A percentile compares a stretch with the other conserved stretches of the same genome.
Evolutionary conservation across 768 basidiomycete genomes (phyloP).

Genomic region (Termitomyces sp.): DNA sequence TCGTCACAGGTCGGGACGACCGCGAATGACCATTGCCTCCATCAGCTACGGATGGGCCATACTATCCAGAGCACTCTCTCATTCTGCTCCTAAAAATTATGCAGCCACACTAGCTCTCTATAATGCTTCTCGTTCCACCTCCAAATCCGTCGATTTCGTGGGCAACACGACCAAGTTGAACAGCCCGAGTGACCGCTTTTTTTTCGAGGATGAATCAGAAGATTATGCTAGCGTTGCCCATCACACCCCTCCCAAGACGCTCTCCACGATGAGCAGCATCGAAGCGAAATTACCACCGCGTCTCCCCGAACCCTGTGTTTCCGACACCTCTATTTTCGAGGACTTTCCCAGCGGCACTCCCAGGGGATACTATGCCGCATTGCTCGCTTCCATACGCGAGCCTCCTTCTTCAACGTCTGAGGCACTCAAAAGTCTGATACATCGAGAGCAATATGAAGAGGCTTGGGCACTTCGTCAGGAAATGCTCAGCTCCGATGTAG

Average conservation of each 20-base stretch:
- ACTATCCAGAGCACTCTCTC: slow-evolving; percentile 9
- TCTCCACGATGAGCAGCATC: slow-evolving; percentile 23
- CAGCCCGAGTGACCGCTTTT: background rate
- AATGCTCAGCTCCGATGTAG: slow-evolving; percentile 23
- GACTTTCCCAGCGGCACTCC: slow-evolving; percentile 21
- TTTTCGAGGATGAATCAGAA: slow-evolving; percentile 29
- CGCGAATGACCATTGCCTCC: slow-evolving; percentile 32
- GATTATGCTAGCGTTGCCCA: slow-evolving; percentile 23
- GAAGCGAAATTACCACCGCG: slow-evolving; percentile 24
- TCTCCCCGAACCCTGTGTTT: slow-evolving; percentile 22
- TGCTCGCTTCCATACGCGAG: background rate
- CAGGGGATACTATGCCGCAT: slow-evolving; percentile 18
- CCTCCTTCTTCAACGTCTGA: slow-evolving; percentile 9
- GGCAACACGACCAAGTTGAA: background rate
- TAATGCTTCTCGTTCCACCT: slow-evolving; percentile 3
- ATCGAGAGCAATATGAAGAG: slow-evolving; percentile 19
- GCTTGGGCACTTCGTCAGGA: slow-evolving; percentile 30
- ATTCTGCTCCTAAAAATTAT: slow-evolving; percentile 10
- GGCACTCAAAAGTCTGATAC: slow-evolving; percentile 21
- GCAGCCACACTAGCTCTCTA: slow-evolving; percentile 5
- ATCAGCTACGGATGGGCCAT: slow-evolving; percentile 17
- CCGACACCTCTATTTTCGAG: slow-evolving; percentile 30
- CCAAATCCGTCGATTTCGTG: background rate
- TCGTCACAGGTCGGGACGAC: background rate
- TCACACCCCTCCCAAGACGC: slow-evolving; percentile 9